Conservation (phyloP, 768 basidiomycete species). For the Tricholoma matsutake region DNA sequence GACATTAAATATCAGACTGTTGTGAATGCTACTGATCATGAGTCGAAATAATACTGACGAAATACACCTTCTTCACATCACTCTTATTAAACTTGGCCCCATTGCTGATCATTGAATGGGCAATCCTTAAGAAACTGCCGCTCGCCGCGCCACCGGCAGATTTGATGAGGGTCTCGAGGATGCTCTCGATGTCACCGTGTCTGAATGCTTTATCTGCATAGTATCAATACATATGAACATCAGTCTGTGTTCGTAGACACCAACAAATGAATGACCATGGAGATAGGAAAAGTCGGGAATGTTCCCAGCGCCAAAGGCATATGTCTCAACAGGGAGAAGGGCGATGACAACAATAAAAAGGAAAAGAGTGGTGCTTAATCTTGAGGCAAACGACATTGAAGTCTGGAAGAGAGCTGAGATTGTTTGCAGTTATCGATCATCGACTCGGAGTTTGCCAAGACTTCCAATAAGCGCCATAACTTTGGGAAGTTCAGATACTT, state of each 20-base stretch:
- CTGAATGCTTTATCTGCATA: slow-evolving; percentile 63
- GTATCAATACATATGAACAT: slow-evolving; percentile 1
- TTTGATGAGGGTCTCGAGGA: slow-evolving; percentile 59
- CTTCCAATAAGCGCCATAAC: no score
- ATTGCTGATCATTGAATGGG: slow-evolving; percentile 40
- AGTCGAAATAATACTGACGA: slow-evolving; percentile 34
- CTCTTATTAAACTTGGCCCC: slow-evolving; percentile 59
- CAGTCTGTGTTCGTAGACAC: neutral
- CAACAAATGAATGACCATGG: slow-evolving; percentile 35
- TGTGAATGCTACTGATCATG: neutral
- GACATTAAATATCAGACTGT: neutral
- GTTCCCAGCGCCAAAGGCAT: slow-evolving; percentile 63
- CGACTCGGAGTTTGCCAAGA: neutral
- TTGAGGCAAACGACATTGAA: slow-evolving; percentile 28
- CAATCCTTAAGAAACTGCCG: slow-evolving; percentile 50
- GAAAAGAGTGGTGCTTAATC: slow-evolving; percentile 28
- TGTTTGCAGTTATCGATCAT: slow-evolving; percentile 3
- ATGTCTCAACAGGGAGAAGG: slow-evolving; percentile 41
- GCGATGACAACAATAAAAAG: slow-evolving; percentile 37
- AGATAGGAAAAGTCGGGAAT: slow-evolving; percentile 72
- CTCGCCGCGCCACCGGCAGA: slow-evolving; percentile 43
- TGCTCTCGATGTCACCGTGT: slow-evolving; percentile 75
- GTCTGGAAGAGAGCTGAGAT: slow-evolving; percentile 7
- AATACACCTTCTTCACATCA: slow-evolving; percentile 69
- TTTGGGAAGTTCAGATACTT: no score